Conservation (phyloP, 108 stramenopile species). For the Nannochloropsis salina region DNA sequence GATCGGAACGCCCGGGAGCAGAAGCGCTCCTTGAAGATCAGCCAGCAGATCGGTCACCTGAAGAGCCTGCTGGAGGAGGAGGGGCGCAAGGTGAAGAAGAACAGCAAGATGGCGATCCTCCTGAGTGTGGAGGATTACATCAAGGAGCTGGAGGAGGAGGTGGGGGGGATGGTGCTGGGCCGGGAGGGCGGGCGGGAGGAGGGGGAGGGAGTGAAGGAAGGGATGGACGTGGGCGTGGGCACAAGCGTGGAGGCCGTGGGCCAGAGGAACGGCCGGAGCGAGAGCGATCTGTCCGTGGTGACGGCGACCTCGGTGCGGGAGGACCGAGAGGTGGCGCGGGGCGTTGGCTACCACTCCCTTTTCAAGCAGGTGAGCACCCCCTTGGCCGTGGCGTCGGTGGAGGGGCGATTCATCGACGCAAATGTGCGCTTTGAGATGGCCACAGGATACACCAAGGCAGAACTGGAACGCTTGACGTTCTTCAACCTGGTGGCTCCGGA, state of each 20-base stretch:
- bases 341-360: constrained; percentile 33
- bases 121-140: constrained; percentile 37
- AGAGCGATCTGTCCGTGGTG: not conserved
- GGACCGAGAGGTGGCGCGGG: constrained; percentile 15
- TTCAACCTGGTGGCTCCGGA: constrained; percentile 46
- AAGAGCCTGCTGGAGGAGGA: constrained; percentile 34
- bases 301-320: not conserved
- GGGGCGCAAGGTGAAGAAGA: constrained; percentile 34
- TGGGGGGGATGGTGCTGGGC: constrained; percentile 30
- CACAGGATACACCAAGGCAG: constrained; percentile 38
- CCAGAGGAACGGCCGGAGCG: not conserved
- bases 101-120: constrained; percentile 43
- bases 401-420: constrained; percentile 45
- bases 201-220: constrained; percentile 18
- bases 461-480: constrained; percentile 38
- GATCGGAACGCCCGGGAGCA: constrained; percentile 44
- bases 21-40: constrained; percentile 44
- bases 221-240: not conserved
- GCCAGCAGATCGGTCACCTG: constrained; percentile 46
- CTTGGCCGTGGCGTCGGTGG: constrained; percentile 38
- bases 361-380: constrained; percentile 39
- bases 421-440: constrained; percentile 29
- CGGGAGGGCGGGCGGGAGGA: constrained; percentile 23
- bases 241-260: not conserved
- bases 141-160: constrained; percentile 36